Conservation (phyloP, 306 rosid species). For the Citrullus colocynthis region DNA sequence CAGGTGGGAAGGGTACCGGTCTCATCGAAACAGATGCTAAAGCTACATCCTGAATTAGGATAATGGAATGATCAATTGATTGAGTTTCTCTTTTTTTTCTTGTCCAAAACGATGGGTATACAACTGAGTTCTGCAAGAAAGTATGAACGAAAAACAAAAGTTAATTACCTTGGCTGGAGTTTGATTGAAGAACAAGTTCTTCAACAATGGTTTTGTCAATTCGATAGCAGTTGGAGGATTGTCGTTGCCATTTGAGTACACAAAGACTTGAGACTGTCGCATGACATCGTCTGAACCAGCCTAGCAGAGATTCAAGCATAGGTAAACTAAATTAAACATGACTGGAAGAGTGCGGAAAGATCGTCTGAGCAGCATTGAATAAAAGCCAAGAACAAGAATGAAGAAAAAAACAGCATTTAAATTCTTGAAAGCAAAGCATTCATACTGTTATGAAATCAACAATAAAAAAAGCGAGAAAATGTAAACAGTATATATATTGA, state of each 20-base stretch:
- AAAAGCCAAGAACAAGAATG: neutral
- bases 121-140: neutral
- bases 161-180: constrained; percentile 64
- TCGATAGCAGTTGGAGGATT: constrained; percentile 77
- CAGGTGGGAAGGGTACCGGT: constrained; percentile 73
- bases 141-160: neutral
- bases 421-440: neutral
- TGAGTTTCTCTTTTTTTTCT: neutral
- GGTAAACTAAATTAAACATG: neutral
- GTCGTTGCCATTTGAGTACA: constrained; percentile 74
- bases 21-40: constrained; percentile 90
- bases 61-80: neutral
- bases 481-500: no score
- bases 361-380: neutral
- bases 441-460: neutral
- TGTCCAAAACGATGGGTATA: neutral
- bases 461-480: no score
- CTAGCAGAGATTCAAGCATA: constrained; percentile 28
- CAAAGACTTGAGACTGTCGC: constrained; percentile 70
- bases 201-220: constrained; percentile 52
- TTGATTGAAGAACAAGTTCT: constrained; percentile 73
- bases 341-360: neutral
- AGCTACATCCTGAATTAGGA: constrained; percentile 57
- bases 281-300: constrained; percentile 57
- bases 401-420: neutral